A percentile compares a stretch with the other conserved stretches of the same genome.
Evolutionary conservation across 257 asterid species (phyloP).

Genomic region (Scutellaria galericulata): DNA sequence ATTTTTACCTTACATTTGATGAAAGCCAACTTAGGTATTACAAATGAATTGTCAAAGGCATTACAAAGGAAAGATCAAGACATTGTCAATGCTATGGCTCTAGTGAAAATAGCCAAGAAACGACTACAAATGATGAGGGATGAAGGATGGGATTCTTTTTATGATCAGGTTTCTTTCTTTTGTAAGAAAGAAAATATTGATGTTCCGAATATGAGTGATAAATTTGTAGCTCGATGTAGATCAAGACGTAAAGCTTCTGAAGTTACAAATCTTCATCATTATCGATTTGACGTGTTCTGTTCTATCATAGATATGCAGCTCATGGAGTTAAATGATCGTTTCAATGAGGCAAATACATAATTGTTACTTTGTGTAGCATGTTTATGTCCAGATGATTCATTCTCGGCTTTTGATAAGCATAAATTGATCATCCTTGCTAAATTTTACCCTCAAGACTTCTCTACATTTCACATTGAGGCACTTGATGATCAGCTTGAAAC

Average conservation of each 20-base stretch:
- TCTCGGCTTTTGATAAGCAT: not conserved
- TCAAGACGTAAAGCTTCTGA: no score
- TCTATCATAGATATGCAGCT: no score
- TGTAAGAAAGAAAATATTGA: slow-evolving; percentile 6
- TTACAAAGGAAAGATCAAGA: slow-evolving; percentile 9
- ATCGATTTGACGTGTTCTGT: no score
- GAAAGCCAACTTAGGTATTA: not conserved
- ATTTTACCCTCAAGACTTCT: slow-evolving; percentile 5
- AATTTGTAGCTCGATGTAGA: not conserved
- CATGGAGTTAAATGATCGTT: not conserved
- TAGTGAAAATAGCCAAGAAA: slow-evolving; percentile 3
- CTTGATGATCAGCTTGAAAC: slow-evolving; percentile 17
- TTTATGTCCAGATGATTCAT: not conserved
- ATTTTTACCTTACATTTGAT: not conserved
- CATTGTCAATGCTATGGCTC: not conserved
- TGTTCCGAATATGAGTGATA: not conserved
- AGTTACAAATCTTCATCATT: no score
- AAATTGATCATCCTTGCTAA: not conserved
- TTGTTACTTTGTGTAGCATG: slow-evolving; percentile 3
- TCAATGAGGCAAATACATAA: not conserved
- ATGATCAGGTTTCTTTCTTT: slow-evolving; percentile 14
- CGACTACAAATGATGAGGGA: not conserved
- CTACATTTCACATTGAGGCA: not conserved
- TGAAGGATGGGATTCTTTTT: slow-evolving; percentile 11
- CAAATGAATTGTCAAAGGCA: not conserved